phyloP scores from a whole-genome alignment of 208 protist genomes.

The Acanthamoeba sp. region DNA sequence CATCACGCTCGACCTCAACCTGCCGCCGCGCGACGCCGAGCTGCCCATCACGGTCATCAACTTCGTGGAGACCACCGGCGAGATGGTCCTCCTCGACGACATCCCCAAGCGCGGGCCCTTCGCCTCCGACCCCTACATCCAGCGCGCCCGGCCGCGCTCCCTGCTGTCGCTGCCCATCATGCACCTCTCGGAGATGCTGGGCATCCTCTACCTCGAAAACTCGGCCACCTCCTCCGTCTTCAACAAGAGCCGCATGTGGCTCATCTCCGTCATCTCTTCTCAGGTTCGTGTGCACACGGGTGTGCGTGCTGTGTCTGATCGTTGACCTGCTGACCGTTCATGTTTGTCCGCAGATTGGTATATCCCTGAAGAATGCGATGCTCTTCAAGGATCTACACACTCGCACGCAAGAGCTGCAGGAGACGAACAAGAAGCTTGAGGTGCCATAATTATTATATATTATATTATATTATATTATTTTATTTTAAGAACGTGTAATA shows the following conservation, averaged over 20 bases:
- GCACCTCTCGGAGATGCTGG: background rate
- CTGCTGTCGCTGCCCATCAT: constrained; percentile 1
- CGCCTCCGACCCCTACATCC: background rate
- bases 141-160: background rate
- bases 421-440: constrained; percentile 26
- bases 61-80: background rate
- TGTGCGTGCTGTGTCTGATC: too few relatives aligned
- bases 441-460: too few relatives aligned
- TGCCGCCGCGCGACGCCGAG: background rate
- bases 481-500: background rate
- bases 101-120: constrained; percentile 1
- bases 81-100: constrained; percentile 22
- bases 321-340: too few relatives aligned
- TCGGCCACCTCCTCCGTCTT: background rate
- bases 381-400: constrained; percentile 37
- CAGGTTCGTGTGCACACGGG: background rate
- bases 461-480: too few relatives aligned
- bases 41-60: constrained; percentile 1
- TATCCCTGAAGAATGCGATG: constrained; percentile 45
- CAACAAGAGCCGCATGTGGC: constrained; percentile 31
- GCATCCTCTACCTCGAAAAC: constrained; percentile 42
- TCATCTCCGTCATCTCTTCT: constrained; percentile 48
- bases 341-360: background rate
- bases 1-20: background rate
- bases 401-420: constrained; percentile 5